phyloP scores from a whole-genome alignment of 768 basidiomycete genomes.

The Leccinum olivaceopallidum region DNA sequence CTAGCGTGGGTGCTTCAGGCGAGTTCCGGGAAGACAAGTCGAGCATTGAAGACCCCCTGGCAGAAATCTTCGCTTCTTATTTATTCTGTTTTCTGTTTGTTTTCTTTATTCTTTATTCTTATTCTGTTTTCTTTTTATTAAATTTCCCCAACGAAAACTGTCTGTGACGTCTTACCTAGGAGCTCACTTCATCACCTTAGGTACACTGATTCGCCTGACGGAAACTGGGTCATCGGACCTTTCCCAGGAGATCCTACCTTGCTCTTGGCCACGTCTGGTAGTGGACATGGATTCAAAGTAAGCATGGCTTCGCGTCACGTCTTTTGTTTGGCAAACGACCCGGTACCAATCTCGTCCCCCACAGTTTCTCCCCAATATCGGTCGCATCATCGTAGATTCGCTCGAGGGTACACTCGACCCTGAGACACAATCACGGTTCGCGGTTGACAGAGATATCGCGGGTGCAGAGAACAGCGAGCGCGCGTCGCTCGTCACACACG shows the following conservation, averaged over 20 bases:
- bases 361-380: conserved; percentile 87
- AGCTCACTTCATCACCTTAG: conserved; percentile 38
- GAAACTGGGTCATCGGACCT: conserved; percentile 88
- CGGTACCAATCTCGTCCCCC: background rate
- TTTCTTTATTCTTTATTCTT: conserved; percentile 6
- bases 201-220: conserved; percentile 88
- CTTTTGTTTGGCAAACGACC: background rate
- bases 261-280: conserved; percentile 83
- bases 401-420: conserved; percentile 64
- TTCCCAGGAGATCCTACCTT: conserved; percentile 57
- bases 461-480: conserved; percentile 25
- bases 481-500: conserved; percentile 21
- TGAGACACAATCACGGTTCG: conserved; percentile 57
- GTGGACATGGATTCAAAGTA: conserved; percentile 88
- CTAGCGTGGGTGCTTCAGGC: background rate
- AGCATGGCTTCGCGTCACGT: background rate
- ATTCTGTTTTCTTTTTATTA: background rate
- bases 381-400: conserved; percentile 70
- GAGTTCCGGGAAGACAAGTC: background rate
- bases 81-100: background rate
- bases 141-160: background rate
- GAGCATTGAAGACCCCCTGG: conserved; percentile 13
- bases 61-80: background rate
- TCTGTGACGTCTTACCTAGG: too few relatives aligned
- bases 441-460: conserved; percentile 48